phyloP scores from a whole-genome alignment of 169 alveolate genomes.

The Plasmodium ovale region DNA sequence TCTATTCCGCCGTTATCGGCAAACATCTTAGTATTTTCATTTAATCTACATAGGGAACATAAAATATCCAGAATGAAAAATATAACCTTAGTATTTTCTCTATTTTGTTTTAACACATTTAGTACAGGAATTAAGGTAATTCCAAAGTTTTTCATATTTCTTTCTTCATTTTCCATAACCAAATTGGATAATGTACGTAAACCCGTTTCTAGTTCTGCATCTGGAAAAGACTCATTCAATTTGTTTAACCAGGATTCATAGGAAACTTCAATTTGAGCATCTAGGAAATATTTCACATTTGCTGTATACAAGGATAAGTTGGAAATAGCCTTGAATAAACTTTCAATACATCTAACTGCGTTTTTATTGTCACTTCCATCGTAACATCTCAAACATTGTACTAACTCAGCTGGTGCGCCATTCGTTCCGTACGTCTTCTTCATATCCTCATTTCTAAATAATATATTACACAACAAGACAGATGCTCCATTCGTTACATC shows the following conservation, averaged over 20 bases:
- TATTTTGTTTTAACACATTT: slow-evolving; percentile 84
- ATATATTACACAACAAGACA: slow-evolving; percentile 89
- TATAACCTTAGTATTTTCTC: slow-evolving; percentile 88
- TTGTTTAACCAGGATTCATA: slow-evolving; percentile 85
- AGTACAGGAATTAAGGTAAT: slow-evolving; percentile 87
- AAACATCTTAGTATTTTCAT: slow-evolving; percentile 86
- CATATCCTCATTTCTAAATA: slow-evolving; percentile 89
- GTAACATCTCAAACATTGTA: slow-evolving; percentile 83
- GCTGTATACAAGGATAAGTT: slow-evolving; percentile 90
- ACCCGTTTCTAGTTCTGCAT: slow-evolving; percentile 87
- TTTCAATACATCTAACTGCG: slow-evolving; percentile 90
- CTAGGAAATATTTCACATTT: slow-evolving; percentile 86
- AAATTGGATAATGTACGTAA: slow-evolving; percentile 91
- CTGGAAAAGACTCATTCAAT: slow-evolving; percentile 83
- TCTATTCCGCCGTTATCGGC: slow-evolving; percentile 88
- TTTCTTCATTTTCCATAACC: slow-evolving; percentile 91
- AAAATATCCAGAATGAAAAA: slow-evolving; percentile 88
- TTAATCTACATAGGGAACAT: slow-evolving; percentile 88
- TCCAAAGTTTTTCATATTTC: slow-evolving; percentile 89
- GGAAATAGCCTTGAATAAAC: slow-evolving; percentile 90
- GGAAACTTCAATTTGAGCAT: slow-evolving; percentile 82
- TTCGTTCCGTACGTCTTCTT: slow-evolving; percentile 88
- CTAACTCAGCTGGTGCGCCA: slow-evolving; percentile 92
- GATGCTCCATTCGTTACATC: slow-evolving; percentile 92
- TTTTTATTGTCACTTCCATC: slow-evolving; percentile 85